phyloP scores from a whole-genome alignment of 345 rosid genomes.

The Theobroma cacao region DNA sequence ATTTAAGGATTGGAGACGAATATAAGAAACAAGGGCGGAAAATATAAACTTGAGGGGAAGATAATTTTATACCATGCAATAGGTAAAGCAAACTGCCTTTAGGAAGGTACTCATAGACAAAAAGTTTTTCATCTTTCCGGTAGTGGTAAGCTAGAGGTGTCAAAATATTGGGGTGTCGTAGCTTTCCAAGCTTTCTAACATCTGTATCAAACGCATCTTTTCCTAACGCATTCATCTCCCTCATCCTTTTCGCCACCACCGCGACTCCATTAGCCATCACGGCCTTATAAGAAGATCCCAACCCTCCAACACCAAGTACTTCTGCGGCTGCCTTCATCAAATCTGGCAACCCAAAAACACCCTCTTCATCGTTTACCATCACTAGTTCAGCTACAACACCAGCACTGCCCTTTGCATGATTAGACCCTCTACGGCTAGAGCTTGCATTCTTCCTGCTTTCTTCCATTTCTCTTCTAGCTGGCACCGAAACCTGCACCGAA shows the following conservation, averaged over 20 bases:
- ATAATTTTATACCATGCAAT: conserved; percentile 51
- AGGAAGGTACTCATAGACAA: conserved; percentile 56
- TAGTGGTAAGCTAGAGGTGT: conserved; percentile 72
- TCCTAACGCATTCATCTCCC: conserved; percentile 48
- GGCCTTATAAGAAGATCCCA: conserved; percentile 66
- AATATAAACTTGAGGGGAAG: background rate
- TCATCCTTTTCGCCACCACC: conserved; percentile 71
- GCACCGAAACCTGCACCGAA: conserved; percentile 30
- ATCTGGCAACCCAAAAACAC: conserved; percentile 57
- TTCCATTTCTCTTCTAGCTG: conserved; percentile 21
- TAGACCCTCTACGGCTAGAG: conserved; percentile 24
- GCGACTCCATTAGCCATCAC: conserved; percentile 40
- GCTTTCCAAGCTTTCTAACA: conserved; percentile 43
- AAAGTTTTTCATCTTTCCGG: conserved; percentile 62
- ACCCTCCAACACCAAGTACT: conserved; percentile 60
- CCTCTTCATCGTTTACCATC: conserved; percentile 54
- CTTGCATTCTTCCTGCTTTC: conserved; percentile 9
- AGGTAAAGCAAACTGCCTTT: conserved; percentile 61
- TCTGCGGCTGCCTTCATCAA: conserved; percentile 84
- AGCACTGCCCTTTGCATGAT: background rate
- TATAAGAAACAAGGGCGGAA: background rate
- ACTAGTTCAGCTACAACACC: conserved; percentile 36
- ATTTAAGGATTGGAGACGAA: background rate
- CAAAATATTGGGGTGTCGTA: conserved; percentile 52
- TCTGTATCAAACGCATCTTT: conserved; percentile 56